Base-by-base conservation (phyloP, 1,284 basidiomycete species). In the Ceratobasidium sp. region DNA sequence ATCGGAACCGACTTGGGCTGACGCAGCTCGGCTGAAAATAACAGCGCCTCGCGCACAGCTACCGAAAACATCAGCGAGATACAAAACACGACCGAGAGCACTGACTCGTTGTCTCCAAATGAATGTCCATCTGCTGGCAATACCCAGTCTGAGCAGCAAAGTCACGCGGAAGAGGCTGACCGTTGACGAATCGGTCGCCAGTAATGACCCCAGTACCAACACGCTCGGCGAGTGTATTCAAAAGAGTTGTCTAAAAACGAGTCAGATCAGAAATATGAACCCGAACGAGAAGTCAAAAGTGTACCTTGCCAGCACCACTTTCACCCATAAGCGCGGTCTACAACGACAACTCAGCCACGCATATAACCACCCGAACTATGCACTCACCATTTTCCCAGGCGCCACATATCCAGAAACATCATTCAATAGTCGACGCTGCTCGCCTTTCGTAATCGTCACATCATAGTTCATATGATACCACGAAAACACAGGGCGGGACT, bases 211-310 rank as follows among this genome's bases (percentile, higher is more conserved):
- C 95, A 72, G 86, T 87, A 18, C 85, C 86, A n/a, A 88, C 87
- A 16, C 94, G 89, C 73, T 92, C 87, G 0, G 95, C 94, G 5
- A 97, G 83, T 0, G 93, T 93, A 79, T 97, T 94, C 59, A 96
- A 83, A 0, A 95, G 82, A 0, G 91, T 94, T 0, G 92, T 94
- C 77, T 83, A 18, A 49, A 8, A 49, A 54, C 11, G 11, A 23
- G 18, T 52, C n/a, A 54, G 11, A 2, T 46, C 6, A n/a, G 14
- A 26, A 38, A 18, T 49, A 18, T 7, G 6, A 57, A 14, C 38
- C 13, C 9, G 16, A 23, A 4, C 50, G 18, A 38, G 32, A 3
- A 69, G 14, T 21, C 14, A 16, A 16, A 2, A 28, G 38, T 35
- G 32, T n/a, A 57, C 54, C 54, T 59, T 83, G 35, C 86, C 86